Evolutionary conservation across 2,329 filamentous ascomycete species (phyloP).

Genomic region (Alternaria sp.): DNA sequence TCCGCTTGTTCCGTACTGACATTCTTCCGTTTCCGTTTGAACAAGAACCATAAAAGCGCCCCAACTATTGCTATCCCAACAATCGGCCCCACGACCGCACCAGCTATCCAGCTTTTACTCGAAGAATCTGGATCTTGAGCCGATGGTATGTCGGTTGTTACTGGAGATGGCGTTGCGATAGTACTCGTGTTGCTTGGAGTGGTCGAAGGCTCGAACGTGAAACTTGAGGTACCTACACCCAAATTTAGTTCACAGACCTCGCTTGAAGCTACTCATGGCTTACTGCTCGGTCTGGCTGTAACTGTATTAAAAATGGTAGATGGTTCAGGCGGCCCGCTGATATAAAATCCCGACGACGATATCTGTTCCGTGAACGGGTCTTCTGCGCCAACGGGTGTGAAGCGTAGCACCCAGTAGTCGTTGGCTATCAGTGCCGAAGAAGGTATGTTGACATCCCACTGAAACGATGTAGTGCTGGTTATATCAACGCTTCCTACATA

Average conservation of each 20-base stretch:
- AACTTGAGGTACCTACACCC: conserved; percentile 9
- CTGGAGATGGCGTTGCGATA: background rate
- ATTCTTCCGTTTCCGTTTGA: conserved; percentile 6
- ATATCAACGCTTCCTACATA: conserved; percentile 17
- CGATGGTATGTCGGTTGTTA: conserved; percentile 1
- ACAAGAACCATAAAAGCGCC: conserved; percentile 15
- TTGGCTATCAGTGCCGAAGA: conserved; percentile 15
- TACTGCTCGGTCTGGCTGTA: conserved; percentile 12
- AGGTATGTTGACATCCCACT: conserved; percentile 25
- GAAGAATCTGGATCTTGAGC: conserved; percentile 3
- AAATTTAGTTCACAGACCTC: conserved; percentile 1
- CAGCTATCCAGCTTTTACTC: conserved; percentile 19
- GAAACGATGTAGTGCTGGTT: conserved; percentile 14
- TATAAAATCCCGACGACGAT: conserved; percentile 20
- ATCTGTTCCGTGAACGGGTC: conserved; percentile 15
- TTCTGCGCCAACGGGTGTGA: conserved; percentile 10
- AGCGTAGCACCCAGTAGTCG: conserved; percentile 20
- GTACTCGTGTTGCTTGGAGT: conserved; percentile 1
- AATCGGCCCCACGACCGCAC: conserved; percentile 17
- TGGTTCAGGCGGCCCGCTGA: conserved; percentile 13
- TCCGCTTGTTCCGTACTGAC: background rate
- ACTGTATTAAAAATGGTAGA: conserved; percentile 4
- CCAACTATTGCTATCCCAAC: conserved; percentile 17
- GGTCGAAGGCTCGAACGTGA: conserved; percentile 4
- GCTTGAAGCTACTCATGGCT: background rate